These are phyloP conservation scores for Sclerotinia borealis DNA, from an alignment of 2,329 filamentous ascomycete genomes.

Conservation along the genomic window DNA sequence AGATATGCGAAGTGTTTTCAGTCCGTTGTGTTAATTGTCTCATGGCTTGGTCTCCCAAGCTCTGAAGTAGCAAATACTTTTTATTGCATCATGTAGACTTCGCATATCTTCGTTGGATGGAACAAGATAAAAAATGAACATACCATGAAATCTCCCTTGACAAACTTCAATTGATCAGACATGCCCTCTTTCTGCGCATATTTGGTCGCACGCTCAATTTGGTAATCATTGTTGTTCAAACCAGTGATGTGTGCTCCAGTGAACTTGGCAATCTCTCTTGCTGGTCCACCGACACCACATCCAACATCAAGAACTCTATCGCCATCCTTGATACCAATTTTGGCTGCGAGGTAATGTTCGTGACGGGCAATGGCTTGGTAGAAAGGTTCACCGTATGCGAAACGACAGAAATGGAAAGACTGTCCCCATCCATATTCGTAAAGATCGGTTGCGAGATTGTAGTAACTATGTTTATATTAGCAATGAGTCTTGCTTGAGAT, in stretches of 20 bases:
- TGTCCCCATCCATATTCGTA: constrained; percentile 97
- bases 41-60: neutral
- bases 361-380: constrained; percentile 89
- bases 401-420: constrained; percentile 97
- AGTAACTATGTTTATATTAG: constrained; percentile 58
- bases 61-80: constrained; percentile 7
- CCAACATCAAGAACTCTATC: constrained; percentile 94
- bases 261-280: constrained; percentile 94
- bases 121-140: constrained; percentile 14
- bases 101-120: neutral
- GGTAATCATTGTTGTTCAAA: constrained; percentile 99
- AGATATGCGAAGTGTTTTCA: neutral
- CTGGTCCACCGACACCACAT: constrained; percentile 93
- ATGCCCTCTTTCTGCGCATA: constrained; percentile 81
- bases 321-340: constrained; percentile 76
- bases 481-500: neutral
- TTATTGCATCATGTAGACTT: neutral
- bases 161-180: constrained; percentile 71
- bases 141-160: constrained; percentile 96
- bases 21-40: constrained; percentile 3
- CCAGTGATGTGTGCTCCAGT: constrained; percentile 83
- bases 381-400: constrained; percentile 80
- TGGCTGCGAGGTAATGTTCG: constrained; percentile 93
- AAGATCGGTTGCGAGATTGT: constrained; percentile 91
- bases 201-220: constrained; percentile 85